Percentiles rank a stretch among this genome's conserved stretches.
These are phyloP conservation scores for Naganishia vishniacii DNA, from an alignment of 768 basidiomycete species.

Conservation along the genomic window DNA sequence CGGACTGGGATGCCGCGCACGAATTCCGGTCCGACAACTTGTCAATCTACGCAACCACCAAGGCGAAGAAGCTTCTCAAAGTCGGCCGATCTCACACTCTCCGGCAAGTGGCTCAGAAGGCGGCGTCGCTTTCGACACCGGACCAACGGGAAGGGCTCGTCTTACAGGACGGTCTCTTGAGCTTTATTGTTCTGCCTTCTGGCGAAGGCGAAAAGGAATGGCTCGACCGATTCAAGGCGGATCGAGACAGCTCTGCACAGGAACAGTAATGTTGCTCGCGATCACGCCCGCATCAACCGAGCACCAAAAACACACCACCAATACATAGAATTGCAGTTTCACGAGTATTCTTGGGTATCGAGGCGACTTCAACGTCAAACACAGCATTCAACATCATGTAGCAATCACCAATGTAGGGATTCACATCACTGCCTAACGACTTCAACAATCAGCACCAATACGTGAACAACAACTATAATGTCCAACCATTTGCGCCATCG, in stretches of 20 bases:
- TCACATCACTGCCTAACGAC: conserved; percentile 4
- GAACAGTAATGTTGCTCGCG: not conserved
- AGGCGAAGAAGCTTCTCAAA: conserved; percentile 70
- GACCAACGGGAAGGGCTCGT: conserved; percentile 67
- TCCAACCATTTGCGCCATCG: conserved; percentile 8
- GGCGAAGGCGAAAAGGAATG: conserved; percentile 60
- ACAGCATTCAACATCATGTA: conserved; percentile 23
- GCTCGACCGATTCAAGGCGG: conserved; percentile 75
- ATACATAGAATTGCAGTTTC: conserved; percentile 15
- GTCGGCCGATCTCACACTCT: conserved; percentile 86
- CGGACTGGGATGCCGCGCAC: conserved; percentile 68
- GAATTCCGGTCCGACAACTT: conserved; percentile 65
- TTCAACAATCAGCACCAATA: conserved; percentile 16
- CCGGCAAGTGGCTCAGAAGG: conserved; percentile 61
- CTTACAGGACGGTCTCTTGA: conserved; percentile 53
- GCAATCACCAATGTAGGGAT: conserved; percentile 17
- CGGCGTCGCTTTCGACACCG: conserved; percentile 52
- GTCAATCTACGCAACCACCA: conserved; percentile 77
- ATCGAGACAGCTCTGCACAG: conserved; percentile 8
- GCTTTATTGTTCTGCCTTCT: conserved; percentile 48
- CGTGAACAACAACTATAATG: not conserved
- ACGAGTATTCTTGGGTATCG: conserved; percentile 19
- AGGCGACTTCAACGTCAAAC: conserved; percentile 23
- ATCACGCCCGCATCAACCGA: not conserved
- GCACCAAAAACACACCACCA: not conserved